phyloP scores from a whole-genome alignment of 495 filamentous ascomycete species.

The Cercophora sp. region DNA sequence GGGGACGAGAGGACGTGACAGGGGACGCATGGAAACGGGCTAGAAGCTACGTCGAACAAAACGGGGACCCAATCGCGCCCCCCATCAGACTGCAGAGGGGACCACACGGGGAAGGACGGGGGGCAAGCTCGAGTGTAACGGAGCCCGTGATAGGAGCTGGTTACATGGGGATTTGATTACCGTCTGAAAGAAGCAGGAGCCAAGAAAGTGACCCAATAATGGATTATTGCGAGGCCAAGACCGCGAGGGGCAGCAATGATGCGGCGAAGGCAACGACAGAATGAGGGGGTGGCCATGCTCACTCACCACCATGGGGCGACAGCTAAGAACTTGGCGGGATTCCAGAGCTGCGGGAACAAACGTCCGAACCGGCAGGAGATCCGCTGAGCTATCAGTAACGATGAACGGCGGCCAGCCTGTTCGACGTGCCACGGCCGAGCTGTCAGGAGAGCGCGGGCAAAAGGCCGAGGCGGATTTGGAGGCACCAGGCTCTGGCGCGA shows the following conservation, averaged over 20 bases:
- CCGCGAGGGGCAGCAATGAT: neutral
- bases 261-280: neutral
- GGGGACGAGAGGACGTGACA: neutral
- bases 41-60: constrained; percentile 23
- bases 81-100: too few relatives aligned
- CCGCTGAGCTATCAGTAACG: too few relatives aligned
- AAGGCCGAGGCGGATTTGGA: too few relatives aligned
- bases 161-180: constrained; percentile 5
- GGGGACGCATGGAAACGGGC: constrained; percentile 13
- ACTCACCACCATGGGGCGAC: too few relatives aligned
- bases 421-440: neutral
- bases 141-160: constrained; percentile 8
- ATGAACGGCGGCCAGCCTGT: too few relatives aligned
- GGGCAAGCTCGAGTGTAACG: constrained; percentile 5
- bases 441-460: neutral
- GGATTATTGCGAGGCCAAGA: neutral
- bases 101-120: too few relatives aligned
- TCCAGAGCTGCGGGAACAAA: neutral
- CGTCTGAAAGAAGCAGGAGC: constrained; percentile 23
- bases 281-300: neutral
- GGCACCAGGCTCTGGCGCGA: too few relatives aligned
- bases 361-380: neutral
- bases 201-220: constrained; percentile 13
- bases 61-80: neutral
- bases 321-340: neutral